Conservation (phyloP, 2,329 filamentous ascomycete species). For the Ambrosiella xylebori region DNA sequence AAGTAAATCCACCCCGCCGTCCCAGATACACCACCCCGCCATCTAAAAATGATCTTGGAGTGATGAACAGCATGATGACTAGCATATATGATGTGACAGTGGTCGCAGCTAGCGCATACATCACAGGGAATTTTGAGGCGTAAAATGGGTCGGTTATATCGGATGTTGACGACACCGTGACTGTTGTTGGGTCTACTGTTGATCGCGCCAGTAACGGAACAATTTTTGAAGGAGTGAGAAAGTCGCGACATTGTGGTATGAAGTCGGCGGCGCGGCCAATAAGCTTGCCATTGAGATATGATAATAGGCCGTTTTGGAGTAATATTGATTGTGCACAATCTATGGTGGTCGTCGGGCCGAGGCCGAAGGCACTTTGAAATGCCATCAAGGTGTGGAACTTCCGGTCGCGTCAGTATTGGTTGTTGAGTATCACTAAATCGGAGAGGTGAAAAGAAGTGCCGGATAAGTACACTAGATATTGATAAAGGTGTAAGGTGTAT, state of each 20-base stretch:
- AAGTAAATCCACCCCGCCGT: constrained; percentile 70
- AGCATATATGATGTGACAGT: constrained; percentile 85
- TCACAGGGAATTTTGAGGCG: constrained; percentile 79
- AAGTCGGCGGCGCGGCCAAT: constrained; percentile 7
- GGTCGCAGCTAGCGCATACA: constrained; percentile 79
- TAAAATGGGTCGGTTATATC: constrained; percentile 79
- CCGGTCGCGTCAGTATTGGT: neutral
- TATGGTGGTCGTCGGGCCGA: neutral
- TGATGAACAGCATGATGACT: constrained; percentile 85
- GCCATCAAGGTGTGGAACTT: neutral
- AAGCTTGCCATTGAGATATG: constrained; percentile 6
- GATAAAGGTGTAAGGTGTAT: no score
- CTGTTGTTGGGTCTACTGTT: constrained; percentile 17
- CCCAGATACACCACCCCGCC: constrained; percentile 70
- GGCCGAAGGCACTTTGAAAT: neutral
- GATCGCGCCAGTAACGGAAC: constrained; percentile 3
- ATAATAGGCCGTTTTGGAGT: constrained; percentile 8
- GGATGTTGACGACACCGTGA: constrained; percentile 26
- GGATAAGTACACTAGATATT: no score
- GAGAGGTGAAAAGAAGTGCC: no score
- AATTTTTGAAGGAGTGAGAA: constrained; percentile 3
- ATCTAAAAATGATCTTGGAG: constrained; percentile 81
- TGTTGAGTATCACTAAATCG: no score
- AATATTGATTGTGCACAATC: constrained; percentile 10
- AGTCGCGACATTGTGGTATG: constrained; percentile 2